Evolutionary conservation across 1,139 yeast genomes (phyloP), one percentile per base, ranked within the genome.

Genomic region (Candida sp.): DNA sequence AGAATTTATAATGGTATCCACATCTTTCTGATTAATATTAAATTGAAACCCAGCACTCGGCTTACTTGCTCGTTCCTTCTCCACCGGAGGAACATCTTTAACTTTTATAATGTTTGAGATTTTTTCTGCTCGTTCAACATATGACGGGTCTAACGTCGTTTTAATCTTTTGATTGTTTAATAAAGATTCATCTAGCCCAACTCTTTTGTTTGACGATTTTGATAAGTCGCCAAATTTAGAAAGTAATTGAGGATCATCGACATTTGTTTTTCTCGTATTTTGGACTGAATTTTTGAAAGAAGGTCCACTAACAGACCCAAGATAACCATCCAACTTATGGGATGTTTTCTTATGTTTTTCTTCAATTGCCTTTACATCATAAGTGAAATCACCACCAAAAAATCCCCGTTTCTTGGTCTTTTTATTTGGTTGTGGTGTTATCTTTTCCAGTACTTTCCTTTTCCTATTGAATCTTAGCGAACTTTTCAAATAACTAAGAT

Each of bases 21-120:
- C 53, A 37, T 63, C 62, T 8, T 54, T 51, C 40, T 60, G 58
- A 38, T 64, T 63, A 12, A 67, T 59, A 6, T 64, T 57, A 46
- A 71, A 70, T 32, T 65, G 59, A 53, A 71, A 71, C 1, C 74
- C 76, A 3, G 66, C 58, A 36, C 73, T 68, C 15, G 77, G 77
- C 49, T 47, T 5, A 48, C 46, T 8, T 47, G 44, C 8, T 35
- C 43, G 21, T 40, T 44, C 22, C 46, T 43, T 23, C 4, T 38
- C 47, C 1, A 42, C 38, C 7, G 38, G 38, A 11, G 38, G 45
- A 3, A 44, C 32, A 19, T 64, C 67, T 41, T 67, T 68, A 9
- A 68, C 46, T 43, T 64, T 67, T 35, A 69, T 65, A 4, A 62
- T 47, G 43, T 58, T 58, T 0, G 70, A 54, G 4, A 62, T 41